Conservation (phyloP, 2,329 filamentous ascomycete species). For the Apiospora pterosperma region DNA sequence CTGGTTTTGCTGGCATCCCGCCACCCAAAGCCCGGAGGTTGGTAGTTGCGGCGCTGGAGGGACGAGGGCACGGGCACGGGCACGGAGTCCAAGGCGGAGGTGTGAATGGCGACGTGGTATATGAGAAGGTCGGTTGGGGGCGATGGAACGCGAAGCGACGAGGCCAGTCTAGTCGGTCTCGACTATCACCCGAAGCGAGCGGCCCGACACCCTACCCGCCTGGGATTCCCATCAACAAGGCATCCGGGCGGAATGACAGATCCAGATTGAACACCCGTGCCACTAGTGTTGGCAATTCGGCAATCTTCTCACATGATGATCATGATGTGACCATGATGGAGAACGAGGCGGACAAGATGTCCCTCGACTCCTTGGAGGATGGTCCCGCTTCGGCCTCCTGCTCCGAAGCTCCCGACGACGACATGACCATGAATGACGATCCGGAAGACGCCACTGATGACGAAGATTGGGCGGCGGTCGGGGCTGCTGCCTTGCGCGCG, state of each 20-base stretch:
- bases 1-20: slow-evolving; percentile 85
- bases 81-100: slow-evolving; percentile 45
- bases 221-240: slow-evolving; percentile 54
- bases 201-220: slow-evolving; percentile 39
- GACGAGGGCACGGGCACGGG: slow-evolving; percentile 56
- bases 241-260: slow-evolving; percentile 41
- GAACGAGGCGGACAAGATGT: slow-evolving; percentile 94
- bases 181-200: slow-evolving; percentile 38
- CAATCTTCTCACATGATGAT: slow-evolving; percentile 72
- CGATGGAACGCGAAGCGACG: slow-evolving; percentile 84
- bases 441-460: slow-evolving; percentile 88
- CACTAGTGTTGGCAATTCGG: slow-evolving; percentile 66
- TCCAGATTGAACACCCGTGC: slow-evolving; percentile 47
- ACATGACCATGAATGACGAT: slow-evolving; percentile 66
- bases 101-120: slow-evolving; percentile 69
- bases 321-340: slow-evolving; percentile 67
- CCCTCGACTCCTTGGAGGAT: slow-evolving; percentile 68
- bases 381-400: slow-evolving; percentile 69
- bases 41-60: slow-evolving; percentile 89
- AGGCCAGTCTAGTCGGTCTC: slow-evolving; percentile 54
- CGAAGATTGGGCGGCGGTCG: slow-evolving; percentile 91
- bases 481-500: slow-evolving; percentile 76
- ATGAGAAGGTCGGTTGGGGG: slow-evolving; percentile 97
- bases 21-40: slow-evolving; percentile 86
- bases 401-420: slow-evolving; percentile 67